Evolutionary conservation across 768 basidiomycete genomes (phyloP).

Genomic region (Nidularia sp.): DNA sequence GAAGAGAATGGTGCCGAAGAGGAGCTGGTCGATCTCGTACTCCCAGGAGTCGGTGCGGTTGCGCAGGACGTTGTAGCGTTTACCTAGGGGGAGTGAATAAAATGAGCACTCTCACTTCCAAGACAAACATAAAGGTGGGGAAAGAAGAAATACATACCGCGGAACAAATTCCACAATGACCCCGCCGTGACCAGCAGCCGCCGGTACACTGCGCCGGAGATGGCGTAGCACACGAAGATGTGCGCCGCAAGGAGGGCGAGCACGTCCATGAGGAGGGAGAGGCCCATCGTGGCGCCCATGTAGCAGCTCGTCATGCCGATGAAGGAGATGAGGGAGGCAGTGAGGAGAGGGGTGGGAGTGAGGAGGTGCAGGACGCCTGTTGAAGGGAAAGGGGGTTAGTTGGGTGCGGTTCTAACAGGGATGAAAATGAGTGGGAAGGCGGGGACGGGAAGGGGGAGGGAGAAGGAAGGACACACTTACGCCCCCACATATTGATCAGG

Average conservation of each 20-base stretch:
- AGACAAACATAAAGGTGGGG: background rate
- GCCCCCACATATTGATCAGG: conserved; percentile 64
- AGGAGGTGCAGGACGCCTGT: too few species aligned
- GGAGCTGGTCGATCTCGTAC: conserved; percentile 89
- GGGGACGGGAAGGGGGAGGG: too few species aligned
- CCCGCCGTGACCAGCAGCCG: conserved; percentile 53
- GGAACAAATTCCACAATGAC: conserved; percentile 85
- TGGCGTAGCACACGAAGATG: conserved; percentile 62
- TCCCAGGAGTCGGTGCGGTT: conserved; percentile 87
- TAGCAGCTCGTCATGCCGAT: conserved; percentile 13
- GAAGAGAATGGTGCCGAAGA: conserved; percentile 92
- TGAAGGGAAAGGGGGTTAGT: too few species aligned
- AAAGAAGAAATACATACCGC: conserved; percentile 45
- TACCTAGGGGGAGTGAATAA: conserved; percentile 50
- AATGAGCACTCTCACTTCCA: background rate
- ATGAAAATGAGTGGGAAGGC: too few species aligned
- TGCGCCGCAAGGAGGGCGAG: conserved; percentile 68
- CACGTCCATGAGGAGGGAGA: conserved; percentile 66
- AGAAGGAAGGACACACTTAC: conserved; percentile 40
- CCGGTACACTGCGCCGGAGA: conserved; percentile 59
- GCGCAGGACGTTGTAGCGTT: conserved; percentile 82
- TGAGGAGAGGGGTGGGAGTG: too few species aligned
- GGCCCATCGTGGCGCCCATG: conserved; percentile 58
- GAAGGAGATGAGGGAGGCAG: too few species aligned
- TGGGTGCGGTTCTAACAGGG: too few species aligned